Evolutionary conservation across 1,284 basidiomycete genomes (phyloP).

Genomic region (Thelephora terrestris): DNA sequence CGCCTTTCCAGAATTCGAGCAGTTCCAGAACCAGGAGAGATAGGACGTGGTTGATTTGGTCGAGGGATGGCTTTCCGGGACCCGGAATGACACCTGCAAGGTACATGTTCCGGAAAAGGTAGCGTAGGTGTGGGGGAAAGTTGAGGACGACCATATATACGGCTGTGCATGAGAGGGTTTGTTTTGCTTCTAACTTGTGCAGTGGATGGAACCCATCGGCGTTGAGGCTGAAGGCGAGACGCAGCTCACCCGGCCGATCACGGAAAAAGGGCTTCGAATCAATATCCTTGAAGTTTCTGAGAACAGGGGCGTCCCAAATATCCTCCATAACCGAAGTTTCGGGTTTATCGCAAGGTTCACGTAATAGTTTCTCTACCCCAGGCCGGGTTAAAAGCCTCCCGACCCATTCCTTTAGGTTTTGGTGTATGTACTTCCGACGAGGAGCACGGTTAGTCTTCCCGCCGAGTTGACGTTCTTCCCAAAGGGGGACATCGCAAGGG

Average conservation of each 20-base stretch:
- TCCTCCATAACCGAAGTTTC: slow-evolving; percentile 4
- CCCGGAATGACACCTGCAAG: slow-evolving; percentile 26
- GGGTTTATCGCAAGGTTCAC: not conserved
- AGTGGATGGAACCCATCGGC: slow-evolving; percentile 18
- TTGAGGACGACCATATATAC: slow-evolving; percentile 20
- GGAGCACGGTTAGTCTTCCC: slow-evolving; percentile 4
- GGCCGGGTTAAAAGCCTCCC: slow-evolving; percentile 9
- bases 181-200: slow-evolving; percentile 10
- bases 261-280: slow-evolving; percentile 9
- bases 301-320: slow-evolving; percentile 11
- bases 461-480: not conserved
- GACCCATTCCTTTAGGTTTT: slow-evolving; percentile 12
- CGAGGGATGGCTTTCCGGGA: slow-evolving; percentile 22
- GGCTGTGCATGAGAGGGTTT: slow-evolving; percentile 8
- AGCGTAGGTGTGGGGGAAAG: slow-evolving; percentile 20
- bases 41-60: slow-evolving; percentile 26
- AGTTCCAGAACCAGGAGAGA: slow-evolving; percentile 26
- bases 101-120: slow-evolving; percentile 18
- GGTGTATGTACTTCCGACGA: slow-evolving; percentile 8
- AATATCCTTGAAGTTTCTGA: slow-evolving; percentile 6
- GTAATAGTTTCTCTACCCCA: slow-evolving; percentile 11
- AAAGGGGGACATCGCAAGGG: slow-evolving; percentile 4
- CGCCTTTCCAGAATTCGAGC: slow-evolving; percentile 21
- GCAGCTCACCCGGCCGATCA: slow-evolving; percentile 1
- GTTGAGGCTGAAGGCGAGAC: slow-evolving; percentile 10